Evolutionary conservation across 2,329 filamentous ascomycete species (phyloP), one percentile per base, ranked within the genome.

Genomic region (Phoma herbarum): DNA sequence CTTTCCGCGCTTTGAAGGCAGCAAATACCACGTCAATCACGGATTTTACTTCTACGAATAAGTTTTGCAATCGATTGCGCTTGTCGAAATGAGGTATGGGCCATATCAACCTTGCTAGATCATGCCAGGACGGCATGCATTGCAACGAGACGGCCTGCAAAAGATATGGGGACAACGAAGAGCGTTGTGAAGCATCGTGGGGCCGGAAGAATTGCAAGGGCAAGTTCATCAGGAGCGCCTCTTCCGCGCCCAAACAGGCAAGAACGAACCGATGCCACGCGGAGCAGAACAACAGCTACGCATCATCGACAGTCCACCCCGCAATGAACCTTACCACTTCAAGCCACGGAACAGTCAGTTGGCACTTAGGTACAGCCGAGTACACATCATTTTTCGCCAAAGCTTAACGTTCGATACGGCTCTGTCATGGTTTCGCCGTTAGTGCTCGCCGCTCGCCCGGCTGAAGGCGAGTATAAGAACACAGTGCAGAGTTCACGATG

Each of bases 161-260:
- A 33, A 41, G 3, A 39, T 9, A 14, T 10, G 23, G 4, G 1
- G 12, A n/a, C 41, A n/a, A 25, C 14, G 28, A n/a, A 29, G 28
- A 42, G 12, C 2, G 43, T 45, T 20, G 23, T 18, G 12, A 26
- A 45, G 16, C 26, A 14, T 11, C 10, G 43, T 49, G 44, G 48
- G 51, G 29, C 50, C 50, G 56, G 56, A 50, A 59, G 41, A 59
- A 59, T 50, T 59, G 39, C 37, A 33, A 37, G 22, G 31, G 8
- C 20, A 22, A 18, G 20, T 50, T 53, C 56, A 59, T 59, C 56
- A 54, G 56, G 56, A 59, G 33, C 41, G 25, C 31, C 23, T 28
- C 11, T 20, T 59, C 56, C 56, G 56, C 41, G 29, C 20, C 46
- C n/a, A 4, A 59, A 59, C 1, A 22, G 33, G 56, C n/a, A 53